Evolutionary conservation across 129 eudicot genomes (phyloP).

Genomic region (Silybum marianum): DNA sequence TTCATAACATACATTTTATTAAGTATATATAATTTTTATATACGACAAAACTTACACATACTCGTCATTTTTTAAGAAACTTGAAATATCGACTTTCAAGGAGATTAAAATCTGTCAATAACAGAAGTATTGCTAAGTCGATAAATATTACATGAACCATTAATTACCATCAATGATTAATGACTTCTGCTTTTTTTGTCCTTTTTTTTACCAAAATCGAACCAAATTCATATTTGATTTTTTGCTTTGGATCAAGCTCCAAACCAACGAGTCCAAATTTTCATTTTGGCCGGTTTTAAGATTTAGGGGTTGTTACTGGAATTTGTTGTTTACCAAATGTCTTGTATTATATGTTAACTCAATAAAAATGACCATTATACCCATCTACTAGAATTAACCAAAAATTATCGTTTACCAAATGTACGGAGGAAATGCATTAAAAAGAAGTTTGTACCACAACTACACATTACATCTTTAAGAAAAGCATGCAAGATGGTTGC

Average conservation of each 20-base stretch:
- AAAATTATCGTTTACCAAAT: background rate
- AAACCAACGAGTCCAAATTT: background rate
- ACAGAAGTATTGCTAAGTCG: no score
- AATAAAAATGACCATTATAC: background rate
- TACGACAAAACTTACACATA: no score
- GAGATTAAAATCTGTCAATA: background rate
- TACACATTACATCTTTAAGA: background rate
- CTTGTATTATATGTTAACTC: background rate
- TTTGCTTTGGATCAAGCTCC: background rate
- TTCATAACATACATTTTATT: background rate
- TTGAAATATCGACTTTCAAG: background rate
- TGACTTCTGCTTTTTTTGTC: no score
- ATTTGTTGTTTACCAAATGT: background rate
- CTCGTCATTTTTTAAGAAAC: background rate
- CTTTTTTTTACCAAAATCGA: no score
- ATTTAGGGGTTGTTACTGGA: background rate
- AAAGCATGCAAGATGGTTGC: background rate
- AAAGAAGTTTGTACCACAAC: background rate
- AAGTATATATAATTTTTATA: no score
- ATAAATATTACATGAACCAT: no score
- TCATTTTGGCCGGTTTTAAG: background rate
- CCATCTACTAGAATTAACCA: background rate
- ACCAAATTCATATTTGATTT: no score
- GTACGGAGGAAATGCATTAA: background rate
- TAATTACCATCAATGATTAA: no score